Conservation (phyloP, 1,284 basidiomycete genomes). For the Coriolopsis trogii region DNA sequence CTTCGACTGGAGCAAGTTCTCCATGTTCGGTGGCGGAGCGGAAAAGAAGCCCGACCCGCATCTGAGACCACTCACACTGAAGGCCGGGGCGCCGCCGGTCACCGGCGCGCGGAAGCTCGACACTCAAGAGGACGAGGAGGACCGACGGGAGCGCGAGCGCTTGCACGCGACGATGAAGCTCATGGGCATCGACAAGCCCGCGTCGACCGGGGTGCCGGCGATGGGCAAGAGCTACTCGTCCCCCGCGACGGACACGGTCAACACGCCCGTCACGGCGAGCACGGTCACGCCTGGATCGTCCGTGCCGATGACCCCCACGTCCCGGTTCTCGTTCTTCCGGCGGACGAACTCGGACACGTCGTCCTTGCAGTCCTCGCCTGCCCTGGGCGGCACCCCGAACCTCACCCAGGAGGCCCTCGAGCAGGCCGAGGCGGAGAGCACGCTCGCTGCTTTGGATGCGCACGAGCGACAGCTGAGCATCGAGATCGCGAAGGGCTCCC, state of each 20-base stretch:
- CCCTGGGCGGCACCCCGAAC: slow-evolving; percentile 40
- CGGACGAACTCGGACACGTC: slow-evolving; percentile 51
- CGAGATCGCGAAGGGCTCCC: slow-evolving; percentile 73
- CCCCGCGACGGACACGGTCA: slow-evolving; percentile 26
- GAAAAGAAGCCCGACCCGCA: slow-evolving; percentile 52
- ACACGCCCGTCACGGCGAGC: slow-evolving; percentile 35
- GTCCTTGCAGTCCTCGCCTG: slow-evolving; percentile 48
- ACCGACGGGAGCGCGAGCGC: slow-evolving; percentile 81
- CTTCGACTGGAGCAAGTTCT: slow-evolving; percentile 80
- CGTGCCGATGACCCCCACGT: slow-evolving; percentile 28
- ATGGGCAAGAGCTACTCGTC: slow-evolving; percentile 48
- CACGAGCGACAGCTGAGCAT: slow-evolving; percentile 72
- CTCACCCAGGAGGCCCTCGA: slow-evolving; percentile 77
- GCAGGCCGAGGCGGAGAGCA: slow-evolving; percentile 74
- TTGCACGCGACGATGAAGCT: slow-evolving; percentile 88
- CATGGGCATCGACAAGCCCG: slow-evolving; percentile 81
- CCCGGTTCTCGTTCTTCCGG: slow-evolving; percentile 76
- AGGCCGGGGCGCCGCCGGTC: slow-evolving; percentile 57
- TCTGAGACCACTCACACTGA: slow-evolving; percentile 74
- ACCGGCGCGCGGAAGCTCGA: slow-evolving; percentile 74
- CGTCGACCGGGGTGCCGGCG: slow-evolving; percentile 39
- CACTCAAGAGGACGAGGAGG: slow-evolving; percentile 87
- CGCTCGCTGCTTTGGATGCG: slow-evolving; percentile 72
- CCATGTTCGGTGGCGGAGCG: slow-evolving; percentile 68
- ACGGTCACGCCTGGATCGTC: slow-evolving; percentile 32